A percentile compares a stretch with the other conserved stretches of the same genome.
Evolutionary conservation across 2,329 filamentous ascomycete genomes (phyloP).

Genomic region (Seiridium cupressi): DNA sequence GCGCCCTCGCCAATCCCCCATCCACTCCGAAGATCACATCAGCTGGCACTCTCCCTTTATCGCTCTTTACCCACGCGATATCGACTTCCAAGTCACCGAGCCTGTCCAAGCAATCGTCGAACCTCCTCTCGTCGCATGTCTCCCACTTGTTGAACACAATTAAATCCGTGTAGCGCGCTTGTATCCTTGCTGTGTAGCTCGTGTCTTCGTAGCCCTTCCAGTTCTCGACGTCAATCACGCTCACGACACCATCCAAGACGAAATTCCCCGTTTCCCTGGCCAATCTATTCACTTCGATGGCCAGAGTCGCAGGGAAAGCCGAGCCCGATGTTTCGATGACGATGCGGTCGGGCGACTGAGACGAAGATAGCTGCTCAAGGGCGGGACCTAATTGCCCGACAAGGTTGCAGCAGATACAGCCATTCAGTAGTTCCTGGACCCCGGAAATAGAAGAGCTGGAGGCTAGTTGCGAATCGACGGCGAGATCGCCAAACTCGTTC

Average conservation of each 20-base stretch:
- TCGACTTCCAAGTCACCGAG: constrained; percentile 80
- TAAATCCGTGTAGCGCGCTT: constrained; percentile 86
- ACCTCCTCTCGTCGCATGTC: constrained; percentile 65
- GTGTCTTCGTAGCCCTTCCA: constrained; percentile 93
- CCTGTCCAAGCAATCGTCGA: constrained; percentile 76
- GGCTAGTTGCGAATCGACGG: constrained; percentile 89
- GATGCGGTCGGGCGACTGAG: constrained; percentile 71
- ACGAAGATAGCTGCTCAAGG: constrained; percentile 67
- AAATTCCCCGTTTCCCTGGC: constrained; percentile 69
- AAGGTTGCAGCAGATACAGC: constrained; percentile 98
- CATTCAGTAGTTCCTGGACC: constrained; percentile 90
- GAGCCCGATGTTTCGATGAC: constrained; percentile 91
- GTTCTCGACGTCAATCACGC: constrained; percentile 91
- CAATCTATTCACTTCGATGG: constrained; percentile 84
- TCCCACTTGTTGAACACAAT: constrained; percentile 97
- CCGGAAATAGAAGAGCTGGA: constrained; percentile 79
- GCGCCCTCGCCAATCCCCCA: constrained; percentile 65
- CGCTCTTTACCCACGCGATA: constrained; percentile 80
- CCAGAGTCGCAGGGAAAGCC: constrained; percentile 84
- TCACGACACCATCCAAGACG: constrained; percentile 81
- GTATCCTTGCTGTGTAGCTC: constrained; percentile 82
- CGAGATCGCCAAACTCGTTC: constrained; percentile 96
- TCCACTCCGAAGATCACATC: constrained; percentile 87
- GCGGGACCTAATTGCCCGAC: constrained; percentile 86
- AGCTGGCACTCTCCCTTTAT: constrained; percentile 74